These are phyloP conservation scores for Moesziomyces globuligerus DNA, from an alignment of 1,284 basidiomycete species.

Conservation along the genomic window DNA sequence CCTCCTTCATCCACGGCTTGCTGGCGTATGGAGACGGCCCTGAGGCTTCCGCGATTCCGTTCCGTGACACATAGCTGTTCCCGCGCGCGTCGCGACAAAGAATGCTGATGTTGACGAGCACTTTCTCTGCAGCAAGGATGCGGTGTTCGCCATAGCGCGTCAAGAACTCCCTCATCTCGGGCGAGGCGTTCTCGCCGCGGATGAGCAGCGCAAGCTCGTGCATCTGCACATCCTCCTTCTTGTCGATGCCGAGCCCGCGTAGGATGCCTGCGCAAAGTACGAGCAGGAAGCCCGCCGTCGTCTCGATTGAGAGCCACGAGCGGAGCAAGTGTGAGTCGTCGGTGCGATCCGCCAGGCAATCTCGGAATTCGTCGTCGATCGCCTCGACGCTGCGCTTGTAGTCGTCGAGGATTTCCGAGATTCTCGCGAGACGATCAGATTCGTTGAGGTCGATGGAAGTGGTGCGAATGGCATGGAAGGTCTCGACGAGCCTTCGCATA, in stretches of 20 bases:
- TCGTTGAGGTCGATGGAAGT: conserved; percentile 14
- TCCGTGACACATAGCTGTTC: too few species aligned
- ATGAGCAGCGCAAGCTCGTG: conserved; percentile 22
- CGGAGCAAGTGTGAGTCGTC: conserved; percentile 9
- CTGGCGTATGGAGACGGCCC: neutral
- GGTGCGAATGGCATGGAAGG: conserved; percentile 23
- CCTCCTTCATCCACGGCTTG: conserved; percentile 20
- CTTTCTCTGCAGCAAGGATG: conserved; percentile 34
- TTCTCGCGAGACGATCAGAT: conserved; percentile 8
- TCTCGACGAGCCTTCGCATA: conserved; percentile 20
- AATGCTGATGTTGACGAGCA: conserved; percentile 22
- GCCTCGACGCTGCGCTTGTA: conserved; percentile 4
- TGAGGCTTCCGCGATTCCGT: neutral
- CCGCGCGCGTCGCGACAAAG: conserved; percentile 20
- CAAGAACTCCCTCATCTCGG: conserved; percentile 23
- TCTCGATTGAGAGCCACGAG: conserved; percentile 28
- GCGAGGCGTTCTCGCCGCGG: conserved; percentile 27
- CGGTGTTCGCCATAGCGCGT: conserved; percentile 25
- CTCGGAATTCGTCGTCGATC: conserved; percentile 15
- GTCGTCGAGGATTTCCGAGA: conserved; percentile 19
- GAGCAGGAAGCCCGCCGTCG: conserved; percentile 28
- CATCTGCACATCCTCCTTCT: conserved; percentile 21
- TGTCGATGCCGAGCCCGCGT: conserved; percentile 35
- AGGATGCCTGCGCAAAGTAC: conserved; percentile 22
- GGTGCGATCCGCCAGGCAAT: conserved; percentile 4